Conservation (phyloP, 192 early-diverging fungal species). For the Coemansia sp. region DNA sequence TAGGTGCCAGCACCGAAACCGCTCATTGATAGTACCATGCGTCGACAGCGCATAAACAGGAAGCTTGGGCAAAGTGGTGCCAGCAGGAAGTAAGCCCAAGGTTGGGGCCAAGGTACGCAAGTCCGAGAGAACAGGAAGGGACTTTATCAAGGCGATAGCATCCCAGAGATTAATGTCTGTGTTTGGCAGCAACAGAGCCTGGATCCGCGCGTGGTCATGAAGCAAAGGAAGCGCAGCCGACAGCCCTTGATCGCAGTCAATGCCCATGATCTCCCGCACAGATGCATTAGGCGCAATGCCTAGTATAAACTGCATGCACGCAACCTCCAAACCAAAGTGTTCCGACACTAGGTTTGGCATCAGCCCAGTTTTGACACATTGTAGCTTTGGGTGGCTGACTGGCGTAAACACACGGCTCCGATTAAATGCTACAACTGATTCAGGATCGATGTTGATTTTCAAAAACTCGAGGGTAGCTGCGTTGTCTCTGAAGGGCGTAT, state of each 20-base stretch:
- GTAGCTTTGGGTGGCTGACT: slow-evolving; percentile 1
- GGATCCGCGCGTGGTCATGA: neutral
- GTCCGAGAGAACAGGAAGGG: neutral
- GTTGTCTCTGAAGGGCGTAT: slow-evolving; percentile 3
- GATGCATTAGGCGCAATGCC: neutral
- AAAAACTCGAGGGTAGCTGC: neutral
- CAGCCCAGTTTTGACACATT: neutral
- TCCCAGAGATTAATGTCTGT: neutral
- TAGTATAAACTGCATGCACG: neutral
- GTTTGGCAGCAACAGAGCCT: neutral
- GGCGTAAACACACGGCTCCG: neutral
- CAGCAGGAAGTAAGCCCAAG: neutral
- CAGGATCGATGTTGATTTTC: neutral
- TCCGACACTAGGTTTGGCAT: too few species aligned
- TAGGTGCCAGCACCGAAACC: neutral
- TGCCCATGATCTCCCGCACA: neutral
- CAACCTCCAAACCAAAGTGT: neutral
- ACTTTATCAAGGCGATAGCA: neutral
- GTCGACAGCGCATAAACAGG: neutral
- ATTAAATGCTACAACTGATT: neutral
- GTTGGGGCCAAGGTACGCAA: slow-evolving; percentile 5
- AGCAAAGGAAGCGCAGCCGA: neutral
- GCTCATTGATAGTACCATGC: neutral
- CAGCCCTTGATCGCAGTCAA: neutral
- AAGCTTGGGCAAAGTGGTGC: neutral